Evolutionary conservation across 257 asterid species (phyloP).

Genomic region (Nicotiana paniculata): DNA sequence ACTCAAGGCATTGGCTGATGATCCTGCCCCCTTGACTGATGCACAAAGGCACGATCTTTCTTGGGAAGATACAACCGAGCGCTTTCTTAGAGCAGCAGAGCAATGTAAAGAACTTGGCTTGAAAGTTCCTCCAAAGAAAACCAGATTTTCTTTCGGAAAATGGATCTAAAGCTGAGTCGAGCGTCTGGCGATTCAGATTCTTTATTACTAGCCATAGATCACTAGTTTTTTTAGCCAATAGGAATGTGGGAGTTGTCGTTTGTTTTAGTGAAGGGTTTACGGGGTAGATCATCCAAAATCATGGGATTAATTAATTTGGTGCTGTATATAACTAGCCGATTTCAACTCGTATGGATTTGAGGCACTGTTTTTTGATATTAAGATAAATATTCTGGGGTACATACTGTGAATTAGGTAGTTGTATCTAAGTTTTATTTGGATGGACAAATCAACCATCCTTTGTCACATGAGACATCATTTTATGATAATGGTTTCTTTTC

Average conservation of each 20-base stretch:
- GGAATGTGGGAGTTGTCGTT: neutral
- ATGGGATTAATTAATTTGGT: neutral
- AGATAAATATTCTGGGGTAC: neutral
- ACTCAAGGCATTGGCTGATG: constrained; percentile 55
- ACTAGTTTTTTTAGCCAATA: neutral
- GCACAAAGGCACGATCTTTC: constrained; percentile 78
- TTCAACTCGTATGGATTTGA: neutral
- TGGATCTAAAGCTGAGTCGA: no score
- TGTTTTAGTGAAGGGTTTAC: neutral
- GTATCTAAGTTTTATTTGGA: no score
- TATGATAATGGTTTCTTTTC: no score
- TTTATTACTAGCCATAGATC: neutral
- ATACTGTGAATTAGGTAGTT: neutral
- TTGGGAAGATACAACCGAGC: constrained; percentile 93
- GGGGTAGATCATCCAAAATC: neutral
- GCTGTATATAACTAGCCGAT: neutral
- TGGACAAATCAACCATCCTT: no score
- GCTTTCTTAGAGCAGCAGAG: constrained; percentile 68
- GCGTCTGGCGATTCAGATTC: no score
- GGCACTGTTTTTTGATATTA: neutral
- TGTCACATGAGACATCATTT: no score
- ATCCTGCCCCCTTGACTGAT: constrained; percentile 65
- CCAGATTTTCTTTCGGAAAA: no score
- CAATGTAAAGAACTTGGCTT: no score
- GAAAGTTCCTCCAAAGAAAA: no score